Evolutionary conservation across 352 stramenopile species (phyloP).

Genomic region (Achlya hypogyna): DNA sequence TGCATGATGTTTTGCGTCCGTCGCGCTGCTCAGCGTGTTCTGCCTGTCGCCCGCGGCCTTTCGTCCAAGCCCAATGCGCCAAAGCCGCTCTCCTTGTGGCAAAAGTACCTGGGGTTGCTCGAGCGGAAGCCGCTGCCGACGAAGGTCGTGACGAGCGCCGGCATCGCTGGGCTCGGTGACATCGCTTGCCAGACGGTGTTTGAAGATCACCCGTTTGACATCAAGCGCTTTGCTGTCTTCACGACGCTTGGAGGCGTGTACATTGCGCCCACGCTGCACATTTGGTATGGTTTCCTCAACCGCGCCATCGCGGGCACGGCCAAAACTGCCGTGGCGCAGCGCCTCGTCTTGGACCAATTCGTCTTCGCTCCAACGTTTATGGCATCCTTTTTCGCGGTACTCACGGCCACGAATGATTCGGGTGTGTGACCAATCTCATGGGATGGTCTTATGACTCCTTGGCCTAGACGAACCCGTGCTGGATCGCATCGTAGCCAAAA

Average conservation of each 20-base stretch:
- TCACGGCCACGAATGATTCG: neutral
- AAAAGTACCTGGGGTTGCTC: conserved; percentile 43
- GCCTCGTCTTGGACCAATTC: conserved; percentile 65
- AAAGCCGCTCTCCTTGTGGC: conserved; percentile 30
- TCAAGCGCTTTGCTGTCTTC: conserved; percentile 50
- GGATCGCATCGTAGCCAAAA: conserved; percentile 43
- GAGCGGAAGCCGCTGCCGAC: conserved; percentile 47
- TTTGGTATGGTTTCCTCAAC: conserved; percentile 64
- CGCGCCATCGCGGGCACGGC: conserved; percentile 30
- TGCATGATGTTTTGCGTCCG: neutral
- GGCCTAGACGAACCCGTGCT: conserved; percentile 6
- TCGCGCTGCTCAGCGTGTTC: neutral
- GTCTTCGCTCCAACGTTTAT: conserved; percentile 67
- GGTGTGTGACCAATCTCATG: neutral
- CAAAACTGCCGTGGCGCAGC: conserved; percentile 40
- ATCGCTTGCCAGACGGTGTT: conserved; percentile 44
- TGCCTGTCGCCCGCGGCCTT: neutral
- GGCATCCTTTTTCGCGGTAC: conserved; percentile 53
- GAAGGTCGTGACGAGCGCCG: conserved; percentile 52
- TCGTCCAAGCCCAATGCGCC: neutral
- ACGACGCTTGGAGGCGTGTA: conserved; percentile 52
- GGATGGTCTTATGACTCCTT: conserved; percentile 29
- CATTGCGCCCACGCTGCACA: conserved; percentile 66
- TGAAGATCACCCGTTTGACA: conserved; percentile 23
- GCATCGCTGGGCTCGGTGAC: conserved; percentile 59